Conservation (phyloP, 202 grass and related monocot species). For the Schoenoplectus tabernaemontani region DNA sequence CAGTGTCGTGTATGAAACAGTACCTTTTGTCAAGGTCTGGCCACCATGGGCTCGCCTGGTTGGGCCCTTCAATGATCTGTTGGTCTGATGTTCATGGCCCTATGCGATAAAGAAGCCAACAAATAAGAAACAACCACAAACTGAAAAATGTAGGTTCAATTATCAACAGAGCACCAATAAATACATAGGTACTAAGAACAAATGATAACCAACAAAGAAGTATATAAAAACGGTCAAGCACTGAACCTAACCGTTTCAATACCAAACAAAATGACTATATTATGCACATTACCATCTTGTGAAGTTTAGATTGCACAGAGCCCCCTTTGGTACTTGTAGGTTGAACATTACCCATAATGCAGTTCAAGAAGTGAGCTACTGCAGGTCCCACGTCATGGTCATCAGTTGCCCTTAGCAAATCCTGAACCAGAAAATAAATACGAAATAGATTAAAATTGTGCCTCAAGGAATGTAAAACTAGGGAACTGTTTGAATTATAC, state of each 20-base stretch:
- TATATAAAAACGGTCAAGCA: background rate
- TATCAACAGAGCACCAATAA: background rate
- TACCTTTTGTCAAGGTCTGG: slow-evolving; percentile 38
- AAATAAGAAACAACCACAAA: background rate
- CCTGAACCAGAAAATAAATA: slow-evolving; percentile 40
- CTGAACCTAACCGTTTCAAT: background rate
- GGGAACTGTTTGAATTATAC: slow-evolving; percentile 35
- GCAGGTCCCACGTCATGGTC: slow-evolving; percentile 84
- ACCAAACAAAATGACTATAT: background rate
- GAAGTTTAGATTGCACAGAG: slow-evolving; percentile 40
- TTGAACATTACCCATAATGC: slow-evolving; percentile 61
- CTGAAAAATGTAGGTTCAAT: background rate
- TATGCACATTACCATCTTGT: slow-evolving; percentile 43
- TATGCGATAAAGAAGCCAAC: slow-evolving; percentile 20
- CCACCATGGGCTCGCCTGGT: slow-evolving; percentile 34
- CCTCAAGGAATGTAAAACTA: slow-evolving; percentile 56
- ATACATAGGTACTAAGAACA: background rate
- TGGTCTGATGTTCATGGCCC: slow-evolving; percentile 38
- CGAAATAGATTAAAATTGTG: slow-evolving; percentile 35
- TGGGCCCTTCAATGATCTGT: slow-evolving; percentile 39
- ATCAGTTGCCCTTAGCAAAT: slow-evolving; percentile 63
- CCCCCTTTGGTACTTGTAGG: slow-evolving; percentile 42
- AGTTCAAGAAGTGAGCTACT: slow-evolving; percentile 85
- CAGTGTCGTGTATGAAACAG: slow-evolving; percentile 41
- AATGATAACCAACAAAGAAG: slow-evolving; percentile 10